These are phyloP conservation scores for Aspergillus coremiiformis DNA, from an alignment of 495 filamentous ascomycete species.

Conservation along the genomic window DNA sequence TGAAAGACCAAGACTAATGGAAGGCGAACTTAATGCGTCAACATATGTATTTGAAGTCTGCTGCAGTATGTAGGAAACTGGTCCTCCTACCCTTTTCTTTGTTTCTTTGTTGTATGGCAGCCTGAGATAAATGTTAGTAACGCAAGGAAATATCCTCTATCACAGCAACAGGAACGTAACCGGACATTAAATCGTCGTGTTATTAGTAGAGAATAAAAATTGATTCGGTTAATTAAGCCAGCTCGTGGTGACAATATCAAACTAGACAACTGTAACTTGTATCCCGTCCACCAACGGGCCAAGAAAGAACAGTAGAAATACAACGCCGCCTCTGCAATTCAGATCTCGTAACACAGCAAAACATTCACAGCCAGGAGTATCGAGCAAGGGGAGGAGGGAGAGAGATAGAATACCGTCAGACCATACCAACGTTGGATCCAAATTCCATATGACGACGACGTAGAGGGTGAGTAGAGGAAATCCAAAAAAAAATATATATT, in stretches of 20 bases:
- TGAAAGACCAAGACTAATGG: too few species aligned
- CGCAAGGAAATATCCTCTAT: too few species aligned
- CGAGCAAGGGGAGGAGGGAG: background rate
- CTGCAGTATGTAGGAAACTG: too few species aligned
- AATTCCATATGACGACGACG: background rate
- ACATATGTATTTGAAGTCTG: too few species aligned
- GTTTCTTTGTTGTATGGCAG: too few species aligned
- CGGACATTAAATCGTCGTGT: too few species aligned
- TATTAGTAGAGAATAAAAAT: background rate
- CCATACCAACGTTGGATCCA: background rate
- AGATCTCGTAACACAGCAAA: background rate
- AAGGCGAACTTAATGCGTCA: too few species aligned
- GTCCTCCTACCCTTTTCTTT: too few species aligned
- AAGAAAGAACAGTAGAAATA: background rate
- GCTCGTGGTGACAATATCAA: background rate
- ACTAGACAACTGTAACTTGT: background rate
- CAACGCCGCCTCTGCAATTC: background rate
- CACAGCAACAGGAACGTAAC: too few species aligned
- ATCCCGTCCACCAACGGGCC: background rate
- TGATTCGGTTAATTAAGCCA: background rate
- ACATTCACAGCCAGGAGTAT: background rate
- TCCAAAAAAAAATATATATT: background rate
- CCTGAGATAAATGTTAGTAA: too few species aligned
- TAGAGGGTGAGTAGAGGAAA: background rate
- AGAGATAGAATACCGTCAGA: background rate